A percentile compares a stretch with the other conserved stretches of the same genome.
Evolutionary conservation across 2,329 filamentous ascomycete species (phyloP).

Genomic region (Rhynchosporium agropyri): DNA sequence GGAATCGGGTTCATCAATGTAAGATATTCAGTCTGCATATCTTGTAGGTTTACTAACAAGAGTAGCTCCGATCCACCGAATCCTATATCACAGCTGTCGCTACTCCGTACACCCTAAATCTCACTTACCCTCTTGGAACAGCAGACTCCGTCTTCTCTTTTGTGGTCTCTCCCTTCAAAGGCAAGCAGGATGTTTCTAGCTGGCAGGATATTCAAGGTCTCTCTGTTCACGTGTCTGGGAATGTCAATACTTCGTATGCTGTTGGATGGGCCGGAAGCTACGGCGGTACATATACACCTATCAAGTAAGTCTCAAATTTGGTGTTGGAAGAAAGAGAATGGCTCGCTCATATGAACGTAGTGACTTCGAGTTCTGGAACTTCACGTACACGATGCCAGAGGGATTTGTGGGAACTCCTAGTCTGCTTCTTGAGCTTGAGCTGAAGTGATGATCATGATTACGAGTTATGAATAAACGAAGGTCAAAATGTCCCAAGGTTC

Average conservation of each 20-base stretch:
- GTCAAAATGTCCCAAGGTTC: too few relatives aligned
- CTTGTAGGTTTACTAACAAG: background rate
- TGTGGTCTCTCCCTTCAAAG: constrained; percentile 51
- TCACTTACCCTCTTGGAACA: constrained; percentile 58
- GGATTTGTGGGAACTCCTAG: constrained; percentile 36
- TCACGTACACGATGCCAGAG: constrained; percentile 47
- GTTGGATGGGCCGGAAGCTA: constrained; percentile 33
- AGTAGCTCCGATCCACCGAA: constrained; percentile 46
- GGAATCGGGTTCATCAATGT: constrained; percentile 44
- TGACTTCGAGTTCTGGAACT: constrained; percentile 53
- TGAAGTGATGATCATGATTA: constrained; percentile 24
- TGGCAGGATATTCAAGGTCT: constrained; percentile 55
- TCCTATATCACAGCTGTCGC: constrained; percentile 48
- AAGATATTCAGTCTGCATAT: background rate
- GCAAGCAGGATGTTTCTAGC: constrained; percentile 47
- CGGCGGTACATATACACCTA: constrained; percentile 43
- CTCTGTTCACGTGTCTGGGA: constrained; percentile 46
- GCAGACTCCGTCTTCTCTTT: constrained; percentile 53
- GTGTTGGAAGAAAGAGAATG: background rate
- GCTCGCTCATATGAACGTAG: constrained; percentile 17
- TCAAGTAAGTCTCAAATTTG: constrained; percentile 43
- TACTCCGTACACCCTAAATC: constrained; percentile 47
- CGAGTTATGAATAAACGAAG: constrained; percentile 3
- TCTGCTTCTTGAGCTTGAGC: constrained; percentile 29
- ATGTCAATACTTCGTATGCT: constrained; percentile 28